Conservation (phyloP, 495 filamentous ascomycete genomes). For the Podospora australis region DNA sequence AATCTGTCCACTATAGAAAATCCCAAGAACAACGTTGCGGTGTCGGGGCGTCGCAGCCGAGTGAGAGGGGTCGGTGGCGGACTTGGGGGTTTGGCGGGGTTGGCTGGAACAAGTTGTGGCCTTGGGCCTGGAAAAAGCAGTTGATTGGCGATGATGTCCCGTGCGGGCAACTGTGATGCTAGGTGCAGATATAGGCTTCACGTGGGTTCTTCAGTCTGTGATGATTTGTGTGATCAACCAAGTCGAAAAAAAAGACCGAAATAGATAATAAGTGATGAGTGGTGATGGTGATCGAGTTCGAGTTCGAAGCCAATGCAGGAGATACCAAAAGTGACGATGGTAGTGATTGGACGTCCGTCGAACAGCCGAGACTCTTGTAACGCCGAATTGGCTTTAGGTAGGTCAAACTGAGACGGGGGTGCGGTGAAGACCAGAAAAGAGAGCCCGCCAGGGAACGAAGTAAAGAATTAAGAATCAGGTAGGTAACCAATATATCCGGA, state of each 20-base stretch:
- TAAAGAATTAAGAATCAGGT: too few species aligned
- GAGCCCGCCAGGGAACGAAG: constrained; percentile 1
- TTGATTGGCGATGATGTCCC: constrained; percentile 12
- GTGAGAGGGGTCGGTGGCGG: constrained; percentile 12
- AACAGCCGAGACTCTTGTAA: constrained; percentile 6
- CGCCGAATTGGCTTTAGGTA: not conserved
- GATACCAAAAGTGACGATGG: constrained; percentile 1
- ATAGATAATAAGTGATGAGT: too few species aligned
- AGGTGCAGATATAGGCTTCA: constrained; percentile 21
- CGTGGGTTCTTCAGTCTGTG: constrained; percentile 15
- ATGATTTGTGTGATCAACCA: not conserved
- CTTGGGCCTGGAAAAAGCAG: constrained; percentile 3
- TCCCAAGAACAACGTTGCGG: not conserved
- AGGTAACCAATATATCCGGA: too few species aligned
- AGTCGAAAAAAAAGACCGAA: not conserved
- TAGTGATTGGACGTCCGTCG: constrained; percentile 4
- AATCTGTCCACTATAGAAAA: not conserved
- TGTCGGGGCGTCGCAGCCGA: constrained; percentile 8
- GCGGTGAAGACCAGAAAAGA: not conserved
- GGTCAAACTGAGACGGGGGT: too few species aligned
- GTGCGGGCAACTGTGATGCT: constrained; percentile 21
- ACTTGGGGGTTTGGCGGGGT: constrained; percentile 12
- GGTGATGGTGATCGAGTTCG: not conserved
- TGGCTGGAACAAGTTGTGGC: constrained; percentile 8
- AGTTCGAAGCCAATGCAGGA: constrained; percentile 8